A percentile compares a stretch with the other conserved stretches of the same genome.
These are phyloP conservation scores for Dipodascopsis uninucleata DNA, from an alignment of 805 yeast genomes.

Conservation along the genomic window DNA sequence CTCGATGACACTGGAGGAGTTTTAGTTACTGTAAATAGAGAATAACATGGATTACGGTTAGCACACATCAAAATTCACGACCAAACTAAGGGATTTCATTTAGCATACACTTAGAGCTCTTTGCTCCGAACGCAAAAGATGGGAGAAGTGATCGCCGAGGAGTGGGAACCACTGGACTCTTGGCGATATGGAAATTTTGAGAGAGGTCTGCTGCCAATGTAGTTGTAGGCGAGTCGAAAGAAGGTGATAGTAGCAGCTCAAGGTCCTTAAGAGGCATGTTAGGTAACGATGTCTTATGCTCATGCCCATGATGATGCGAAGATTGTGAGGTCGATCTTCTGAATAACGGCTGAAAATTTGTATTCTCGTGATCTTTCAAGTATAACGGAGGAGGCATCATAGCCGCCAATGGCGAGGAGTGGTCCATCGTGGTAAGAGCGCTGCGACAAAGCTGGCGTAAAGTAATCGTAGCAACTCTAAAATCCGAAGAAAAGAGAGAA, in stretches of 20 bases:
- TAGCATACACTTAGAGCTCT: background rate
- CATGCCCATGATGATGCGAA: constrained; percentile 1
- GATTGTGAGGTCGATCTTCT: background rate
- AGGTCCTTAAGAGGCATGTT: constrained; percentile 3
- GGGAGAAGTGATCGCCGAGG: constrained; percentile 36
- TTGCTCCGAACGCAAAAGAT: constrained; percentile 29
- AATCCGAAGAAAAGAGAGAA: no score
- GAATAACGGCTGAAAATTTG: no score
- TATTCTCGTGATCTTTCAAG: constrained; percentile 4
- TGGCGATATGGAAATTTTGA: constrained; percentile 38
- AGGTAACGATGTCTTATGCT: constrained; percentile 20
- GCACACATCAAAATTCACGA: constrained; percentile 1
- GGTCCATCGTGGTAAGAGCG: constrained; percentile 17
- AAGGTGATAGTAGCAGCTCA: background rate
- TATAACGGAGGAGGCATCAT: constrained; percentile 22
- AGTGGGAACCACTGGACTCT: constrained; percentile 35
- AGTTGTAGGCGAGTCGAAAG: constrained; percentile 33
- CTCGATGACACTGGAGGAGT: constrained; percentile 18
- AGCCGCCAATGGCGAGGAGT: constrained; percentile 27
- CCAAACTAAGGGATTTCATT: constrained; percentile 1
- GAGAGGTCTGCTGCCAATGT: constrained; percentile 38
- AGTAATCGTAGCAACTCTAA: no score
- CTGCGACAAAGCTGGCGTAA: no score
- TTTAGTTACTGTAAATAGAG: no score
- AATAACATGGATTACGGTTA: constrained; percentile 25